A percentile compares a stretch with the other conserved stretches of the same genome.
These are phyloP conservation scores for Allium sativum DNA, from an alignment of 106 monocot genomes.

Conservation along the genomic window DNA sequence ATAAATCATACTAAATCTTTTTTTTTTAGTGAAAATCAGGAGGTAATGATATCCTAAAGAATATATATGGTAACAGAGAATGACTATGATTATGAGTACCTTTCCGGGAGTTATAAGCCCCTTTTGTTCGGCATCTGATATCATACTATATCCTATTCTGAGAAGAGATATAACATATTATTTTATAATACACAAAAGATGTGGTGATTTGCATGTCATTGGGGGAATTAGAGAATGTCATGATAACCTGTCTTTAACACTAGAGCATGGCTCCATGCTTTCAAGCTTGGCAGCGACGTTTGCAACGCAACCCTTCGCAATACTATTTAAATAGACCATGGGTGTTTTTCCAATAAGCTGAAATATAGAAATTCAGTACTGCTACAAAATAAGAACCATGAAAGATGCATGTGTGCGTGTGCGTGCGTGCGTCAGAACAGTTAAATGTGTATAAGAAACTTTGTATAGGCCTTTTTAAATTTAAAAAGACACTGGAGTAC, in stretches of 20 bases:
- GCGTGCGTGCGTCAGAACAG: neutral
- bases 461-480: too few species aligned
- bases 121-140: conserved; percentile 77
- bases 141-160: conserved; percentile 99
- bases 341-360: conserved; percentile 98
- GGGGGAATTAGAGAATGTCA: neutral
- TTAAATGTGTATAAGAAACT: neutral
- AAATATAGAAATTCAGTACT: neutral
- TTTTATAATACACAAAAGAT: too few species aligned
- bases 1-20: too few species aligned
- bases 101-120: conserved; percentile 88
- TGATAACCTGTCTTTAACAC: conserved; percentile 83
- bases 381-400: neutral
- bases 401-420: too few species aligned
- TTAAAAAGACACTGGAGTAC: too few species aligned
- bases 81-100: conserved; percentile 29
- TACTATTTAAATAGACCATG: conserved; percentile 90
- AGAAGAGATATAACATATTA: neutral
- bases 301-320: conserved; percentile 75
- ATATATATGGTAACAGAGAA: neutral
- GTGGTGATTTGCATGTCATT: too few species aligned
- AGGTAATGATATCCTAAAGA: too few species aligned
- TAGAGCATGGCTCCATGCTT: conserved; percentile 98
- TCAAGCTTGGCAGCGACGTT: conserved; percentile 94
- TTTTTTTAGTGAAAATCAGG: too few species aligned